Percentiles rank a stretch among this genome's conserved stretches.
Conservation (phyloP, 192 early-diverging fungal species). For the Linderina pennispora region DNA sequence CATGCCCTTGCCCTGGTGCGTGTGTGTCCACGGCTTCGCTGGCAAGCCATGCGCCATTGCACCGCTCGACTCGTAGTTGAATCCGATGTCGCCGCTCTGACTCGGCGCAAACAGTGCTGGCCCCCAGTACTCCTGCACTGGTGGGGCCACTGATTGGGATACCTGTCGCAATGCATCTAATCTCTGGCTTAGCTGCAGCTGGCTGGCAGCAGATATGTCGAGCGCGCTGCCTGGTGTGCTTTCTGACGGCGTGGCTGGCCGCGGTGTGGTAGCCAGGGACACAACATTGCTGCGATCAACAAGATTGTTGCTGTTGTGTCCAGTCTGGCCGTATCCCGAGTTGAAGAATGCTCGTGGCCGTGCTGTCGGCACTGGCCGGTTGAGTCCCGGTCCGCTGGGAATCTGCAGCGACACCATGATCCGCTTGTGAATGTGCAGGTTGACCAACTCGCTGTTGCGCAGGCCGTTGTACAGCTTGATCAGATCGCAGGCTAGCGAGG, state of each 20-base stretch:
- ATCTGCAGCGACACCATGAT: slow-evolving; percentile 46
- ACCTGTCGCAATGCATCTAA: neutral
- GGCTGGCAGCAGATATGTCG: too few species aligned
- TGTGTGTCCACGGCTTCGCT: slow-evolving; percentile 10
- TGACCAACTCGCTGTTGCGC: slow-evolving; percentile 29
- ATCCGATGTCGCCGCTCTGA: slow-evolving; percentile 18
- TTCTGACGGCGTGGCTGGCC: slow-evolving; percentile 23
- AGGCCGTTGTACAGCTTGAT: slow-evolving; percentile 40
- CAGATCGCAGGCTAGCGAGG: slow-evolving; percentile 28
- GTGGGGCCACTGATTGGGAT: slow-evolving; percentile 17
- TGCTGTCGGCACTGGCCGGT: slow-evolving; percentile 19
- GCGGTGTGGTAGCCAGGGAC: slow-evolving; percentile 29
- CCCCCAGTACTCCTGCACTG: slow-evolving; percentile 28
- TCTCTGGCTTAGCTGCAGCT: neutral
- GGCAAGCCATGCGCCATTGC: slow-evolving; percentile 7
- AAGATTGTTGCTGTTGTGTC: slow-evolving; percentile 5
- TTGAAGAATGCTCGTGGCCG: slow-evolving; percentile 7
- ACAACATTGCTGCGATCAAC: slow-evolving; percentile 9
- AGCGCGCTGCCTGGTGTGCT: slow-evolving; percentile 1
- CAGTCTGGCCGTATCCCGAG: slow-evolving; percentile 2
- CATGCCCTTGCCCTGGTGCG: slow-evolving; percentile 24
- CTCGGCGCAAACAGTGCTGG: slow-evolving; percentile 14
- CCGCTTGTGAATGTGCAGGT: slow-evolving; percentile 36
- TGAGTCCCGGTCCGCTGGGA: slow-evolving; percentile 33
- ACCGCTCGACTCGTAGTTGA: neutral